These are phyloP conservation scores for Discostella pseudostelligera DNA, from an alignment of 108 stramenopile species.

Conservation along the genomic window DNA sequence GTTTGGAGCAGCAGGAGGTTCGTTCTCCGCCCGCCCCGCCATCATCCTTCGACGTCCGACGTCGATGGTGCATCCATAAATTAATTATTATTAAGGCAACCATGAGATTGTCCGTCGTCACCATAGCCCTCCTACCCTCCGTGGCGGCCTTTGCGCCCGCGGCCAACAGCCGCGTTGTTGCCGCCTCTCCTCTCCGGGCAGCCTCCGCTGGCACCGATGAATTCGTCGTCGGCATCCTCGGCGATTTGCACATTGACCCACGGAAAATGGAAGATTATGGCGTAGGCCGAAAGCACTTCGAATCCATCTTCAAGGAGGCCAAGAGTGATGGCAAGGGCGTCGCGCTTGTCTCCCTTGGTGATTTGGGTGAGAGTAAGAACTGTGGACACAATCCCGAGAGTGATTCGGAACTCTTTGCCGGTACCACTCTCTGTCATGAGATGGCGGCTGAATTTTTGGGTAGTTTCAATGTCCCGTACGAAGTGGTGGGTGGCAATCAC, in stretches of 20 bases:
- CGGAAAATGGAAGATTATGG: constrained; percentile 77
- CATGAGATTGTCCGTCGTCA: constrained; percentile 18
- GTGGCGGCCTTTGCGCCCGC: constrained; percentile 6
- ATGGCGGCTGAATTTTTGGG: constrained; percentile 64
- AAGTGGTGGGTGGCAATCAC: constrained; percentile 61
- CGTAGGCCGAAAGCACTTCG: constrained; percentile 45
- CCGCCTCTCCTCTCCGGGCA: not conserved
- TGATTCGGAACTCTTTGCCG: constrained; percentile 54
- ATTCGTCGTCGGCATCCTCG: constrained; percentile 64
- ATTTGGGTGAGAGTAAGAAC: constrained; percentile 54
- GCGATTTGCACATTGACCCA: constrained; percentile 86
- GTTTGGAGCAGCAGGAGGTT: too few relatives aligned
- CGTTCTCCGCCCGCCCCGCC: too few relatives aligned
- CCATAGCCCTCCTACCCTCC: constrained; percentile 6
- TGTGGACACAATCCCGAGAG: constrained; percentile 41
- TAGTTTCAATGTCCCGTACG: constrained; percentile 55
- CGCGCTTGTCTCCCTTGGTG: constrained; percentile 42
- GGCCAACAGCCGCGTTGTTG: not conserved
- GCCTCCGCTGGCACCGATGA: constrained; percentile 13
- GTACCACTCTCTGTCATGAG: constrained; percentile 66
- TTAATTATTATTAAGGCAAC: not conserved
- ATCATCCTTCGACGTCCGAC: too few relatives aligned
- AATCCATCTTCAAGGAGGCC: constrained; percentile 59
- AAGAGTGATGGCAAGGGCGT: constrained; percentile 53
- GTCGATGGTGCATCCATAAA: too few relatives aligned